Evolutionary conservation across 2,329 filamentous ascomycete genomes (phyloP).

Genomic region (Aspergillus proliferans): DNA sequence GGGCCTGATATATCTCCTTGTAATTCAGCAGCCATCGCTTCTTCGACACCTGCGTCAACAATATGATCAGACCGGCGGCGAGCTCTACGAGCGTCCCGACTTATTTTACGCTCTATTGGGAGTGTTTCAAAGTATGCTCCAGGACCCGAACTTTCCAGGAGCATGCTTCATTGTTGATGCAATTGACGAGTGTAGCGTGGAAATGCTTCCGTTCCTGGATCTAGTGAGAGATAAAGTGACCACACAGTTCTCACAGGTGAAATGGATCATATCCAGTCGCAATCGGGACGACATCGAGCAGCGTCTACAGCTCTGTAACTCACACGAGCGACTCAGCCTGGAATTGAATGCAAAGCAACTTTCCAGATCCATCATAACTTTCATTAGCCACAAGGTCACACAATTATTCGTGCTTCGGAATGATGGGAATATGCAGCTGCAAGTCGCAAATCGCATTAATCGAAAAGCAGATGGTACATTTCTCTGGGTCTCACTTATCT

Average conservation of each 20-base stretch:
- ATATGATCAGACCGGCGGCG: background rate
- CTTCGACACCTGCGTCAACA: background rate
- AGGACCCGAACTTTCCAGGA: background rate
- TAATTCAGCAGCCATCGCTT: background rate
- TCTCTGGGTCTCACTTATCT: background rate
- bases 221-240: background rate
- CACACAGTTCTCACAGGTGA: background rate
- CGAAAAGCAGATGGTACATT: background rate
- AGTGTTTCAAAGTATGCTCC: background rate
- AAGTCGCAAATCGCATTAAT: background rate
- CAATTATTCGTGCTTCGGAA: background rate
- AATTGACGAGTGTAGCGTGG: background rate
- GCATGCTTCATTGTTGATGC: background rate
- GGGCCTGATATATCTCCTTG: background rate
- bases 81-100: background rate
- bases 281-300: background rate
- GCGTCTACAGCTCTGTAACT: background rate
- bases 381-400: background rate
- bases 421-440: background rate
- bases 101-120: background rate
- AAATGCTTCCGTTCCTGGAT: background rate
- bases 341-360: background rate
- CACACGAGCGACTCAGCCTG: background rate
- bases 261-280: background rate
- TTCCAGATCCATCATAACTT: background rate